Conservation (phyloP, 129 eudicot species). For the Cynara cardunculus region DNA sequence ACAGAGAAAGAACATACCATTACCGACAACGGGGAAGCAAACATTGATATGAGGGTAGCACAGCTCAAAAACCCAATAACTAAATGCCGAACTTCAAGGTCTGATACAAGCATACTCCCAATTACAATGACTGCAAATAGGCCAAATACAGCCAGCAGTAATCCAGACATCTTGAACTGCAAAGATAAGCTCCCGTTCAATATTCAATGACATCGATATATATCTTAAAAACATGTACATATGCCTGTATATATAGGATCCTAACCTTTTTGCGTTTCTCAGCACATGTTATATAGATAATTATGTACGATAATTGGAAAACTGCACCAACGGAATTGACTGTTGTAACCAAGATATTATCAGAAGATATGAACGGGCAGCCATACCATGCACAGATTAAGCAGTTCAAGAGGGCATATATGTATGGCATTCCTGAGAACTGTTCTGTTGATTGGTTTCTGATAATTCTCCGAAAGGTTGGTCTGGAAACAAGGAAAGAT, state of each 20-base stretch:
- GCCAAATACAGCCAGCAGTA: constrained; percentile 55
- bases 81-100: constrained; percentile 49
- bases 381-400: constrained; percentile 90
- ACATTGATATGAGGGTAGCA: constrained; percentile 86
- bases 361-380: constrained; percentile 60
- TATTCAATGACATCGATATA: neutral
- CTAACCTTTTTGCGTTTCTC: constrained; percentile 63
- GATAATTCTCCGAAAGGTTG: constrained; percentile 71
- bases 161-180: constrained; percentile 62
- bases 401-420: constrained; percentile 85
- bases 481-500: constrained; percentile 38
- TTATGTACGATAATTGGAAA: constrained; percentile 58
- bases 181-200: constrained; percentile 15
- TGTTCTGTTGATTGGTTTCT: constrained; percentile 71
- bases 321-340: constrained; percentile 85
- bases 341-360: constrained; percentile 64
- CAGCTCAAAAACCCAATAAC: constrained; percentile 67
- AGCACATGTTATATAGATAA: constrained; percentile 52
- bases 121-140: constrained; percentile 51
- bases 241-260: neutral
- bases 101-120: constrained; percentile 58
- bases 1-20: constrained; percentile 42
- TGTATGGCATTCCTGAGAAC: constrained; percentile 75
- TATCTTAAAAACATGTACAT: neutral
- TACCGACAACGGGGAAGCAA: constrained; percentile 83